Percentiles rank a stretch among this genome's conserved stretches.
These are phyloP conservation scores for Sonneratia alba DNA, from an alignment of 345 rosid species.

Conservation along the genomic window DNA sequence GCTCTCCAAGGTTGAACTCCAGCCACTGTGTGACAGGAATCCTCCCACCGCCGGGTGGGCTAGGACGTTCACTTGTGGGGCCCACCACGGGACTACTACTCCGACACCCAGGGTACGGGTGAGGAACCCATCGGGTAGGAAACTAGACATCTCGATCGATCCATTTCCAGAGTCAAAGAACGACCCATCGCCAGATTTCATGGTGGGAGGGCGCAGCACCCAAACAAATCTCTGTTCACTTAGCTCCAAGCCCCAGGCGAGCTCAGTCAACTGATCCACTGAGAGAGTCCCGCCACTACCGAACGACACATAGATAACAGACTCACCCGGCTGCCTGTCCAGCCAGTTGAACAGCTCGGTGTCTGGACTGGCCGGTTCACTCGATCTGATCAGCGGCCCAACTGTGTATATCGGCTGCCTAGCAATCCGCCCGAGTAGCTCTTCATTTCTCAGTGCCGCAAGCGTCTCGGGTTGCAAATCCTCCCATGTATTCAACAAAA, in stretches of 20 bases:
- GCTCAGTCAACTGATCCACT: conserved; percentile 33
- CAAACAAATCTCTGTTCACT: conserved; percentile 52
- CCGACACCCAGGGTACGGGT: conserved; percentile 27
- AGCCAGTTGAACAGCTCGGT: conserved; percentile 31
- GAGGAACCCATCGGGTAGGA: conserved; percentile 50
- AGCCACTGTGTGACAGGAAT: conserved; percentile 60
- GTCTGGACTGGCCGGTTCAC: background rate
- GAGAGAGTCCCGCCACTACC: conserved; percentile 71
- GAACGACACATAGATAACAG: conserved; percentile 53
- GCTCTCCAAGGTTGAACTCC: conserved; percentile 64
- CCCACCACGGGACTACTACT: conserved; percentile 42
- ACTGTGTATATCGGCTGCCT: conserved; percentile 35
- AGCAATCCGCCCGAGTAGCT: conserved; percentile 7
- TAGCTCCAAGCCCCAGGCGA: conserved; percentile 59
- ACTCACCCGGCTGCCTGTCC: conserved; percentile 30
- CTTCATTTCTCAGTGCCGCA: conserved; percentile 23
- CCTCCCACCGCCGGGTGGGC: conserved; percentile 52
- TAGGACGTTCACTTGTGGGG: conserved; percentile 46
- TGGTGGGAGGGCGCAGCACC: conserved; percentile 42
- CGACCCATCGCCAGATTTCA: conserved; percentile 13
- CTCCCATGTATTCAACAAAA: conserved; percentile 57
- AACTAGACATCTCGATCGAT: conserved; percentile 9
- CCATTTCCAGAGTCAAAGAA: conserved; percentile 12
- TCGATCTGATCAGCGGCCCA: conserved; percentile 33
- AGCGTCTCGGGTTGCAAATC: conserved; percentile 35